These are phyloP conservation scores for Poterioochromonas sp. DNA, from an alignment of 352 stramenopile genomes.

Conservation along the genomic window DNA sequence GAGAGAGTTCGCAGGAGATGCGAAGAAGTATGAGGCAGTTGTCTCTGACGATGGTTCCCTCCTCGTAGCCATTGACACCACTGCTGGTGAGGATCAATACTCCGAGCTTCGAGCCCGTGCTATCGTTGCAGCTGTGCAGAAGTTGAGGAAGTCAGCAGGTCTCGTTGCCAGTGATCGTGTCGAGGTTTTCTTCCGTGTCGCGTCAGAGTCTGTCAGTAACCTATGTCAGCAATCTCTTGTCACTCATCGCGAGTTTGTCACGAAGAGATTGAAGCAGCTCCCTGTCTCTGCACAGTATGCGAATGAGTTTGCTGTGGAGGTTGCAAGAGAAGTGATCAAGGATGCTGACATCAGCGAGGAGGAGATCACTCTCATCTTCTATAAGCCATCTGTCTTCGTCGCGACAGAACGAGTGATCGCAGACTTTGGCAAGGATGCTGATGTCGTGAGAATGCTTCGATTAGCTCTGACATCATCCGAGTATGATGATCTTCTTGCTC, in stretches of 20 bases:
- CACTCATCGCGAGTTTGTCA: background rate
- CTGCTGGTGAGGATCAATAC: constrained; percentile 86
- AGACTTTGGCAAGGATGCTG: too few species aligned
- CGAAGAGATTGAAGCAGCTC: background rate
- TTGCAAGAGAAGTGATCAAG: constrained; percentile 5
- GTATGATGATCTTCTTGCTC: too few species aligned
- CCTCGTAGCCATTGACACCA: constrained; percentile 87
- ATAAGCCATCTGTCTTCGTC: background rate
- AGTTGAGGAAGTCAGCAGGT: constrained; percentile 90
- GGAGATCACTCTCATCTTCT: background rate
- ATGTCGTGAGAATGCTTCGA: too few species aligned
- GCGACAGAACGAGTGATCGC: too few species aligned
- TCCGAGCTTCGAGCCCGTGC: constrained; percentile 82
- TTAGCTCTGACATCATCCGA: too few species aligned
- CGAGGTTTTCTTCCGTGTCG: constrained; percentile 83
- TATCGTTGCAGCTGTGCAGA: constrained; percentile 94
- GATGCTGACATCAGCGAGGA: constrained; percentile 12
- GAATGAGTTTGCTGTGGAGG: background rate
- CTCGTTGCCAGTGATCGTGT: constrained; percentile 87
- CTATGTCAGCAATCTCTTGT: background rate
- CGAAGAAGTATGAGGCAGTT: constrained; percentile 63
- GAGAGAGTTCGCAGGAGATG: constrained; percentile 80
- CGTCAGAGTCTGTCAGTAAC: background rate
- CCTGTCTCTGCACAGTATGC: background rate
- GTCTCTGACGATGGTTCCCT: constrained; percentile 57